Evolutionary conservation across 495 filamentous ascomycete genomes (phyloP), one percentile per base, ranked within the genome.

Genomic region (Aspergillus coremiiformis): DNA sequence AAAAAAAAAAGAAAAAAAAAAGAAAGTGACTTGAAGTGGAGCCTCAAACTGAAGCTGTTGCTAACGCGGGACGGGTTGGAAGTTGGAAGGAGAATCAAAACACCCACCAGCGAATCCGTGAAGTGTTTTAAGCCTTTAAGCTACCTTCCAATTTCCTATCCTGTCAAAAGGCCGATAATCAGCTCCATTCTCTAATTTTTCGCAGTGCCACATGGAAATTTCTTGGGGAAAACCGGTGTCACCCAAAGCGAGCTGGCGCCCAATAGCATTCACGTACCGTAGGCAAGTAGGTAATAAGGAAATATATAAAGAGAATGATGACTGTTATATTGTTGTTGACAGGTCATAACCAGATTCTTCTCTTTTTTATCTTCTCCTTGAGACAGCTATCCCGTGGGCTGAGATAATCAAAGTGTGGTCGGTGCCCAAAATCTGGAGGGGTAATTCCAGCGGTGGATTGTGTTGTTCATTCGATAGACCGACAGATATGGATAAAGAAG

Each of bases 401-500:
- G 19, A 44, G 4, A 23, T 35, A 46, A 44, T 52, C 58, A 45
- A 27, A 41, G 41, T 46, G 23, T 48, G 52, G 43, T 60, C 44
- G 58, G 48, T 61, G 54, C 58, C 58, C 58, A 57, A 60, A 47
- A 41, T 45, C 44, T 15, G 46, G 37, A 52, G 44, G 39, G 49
- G 44, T 21, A 44, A 53, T 52, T 11, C 33, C 14, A 30, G 23
- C 29, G 39, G 53, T 44, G 17, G 39, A 47, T 24, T 20, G 23
- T 33, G n/a, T 22, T 21, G 41, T 21, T 12, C 22, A 12, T n/a
- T n/a, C n/a, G 41, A 44, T 44, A 33, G 26, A 47, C 32, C 19
- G 1, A 24, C n/a, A 15, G 11, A 39, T 29, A 24, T 37, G 46
- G 8, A 33, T 4, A 22, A 48, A 48, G 20, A n/a, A 20, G 15